Evolutionary conservation across 2,329 filamentous ascomycete species (phyloP).

Genomic region (Esteya vermicola): DNA sequence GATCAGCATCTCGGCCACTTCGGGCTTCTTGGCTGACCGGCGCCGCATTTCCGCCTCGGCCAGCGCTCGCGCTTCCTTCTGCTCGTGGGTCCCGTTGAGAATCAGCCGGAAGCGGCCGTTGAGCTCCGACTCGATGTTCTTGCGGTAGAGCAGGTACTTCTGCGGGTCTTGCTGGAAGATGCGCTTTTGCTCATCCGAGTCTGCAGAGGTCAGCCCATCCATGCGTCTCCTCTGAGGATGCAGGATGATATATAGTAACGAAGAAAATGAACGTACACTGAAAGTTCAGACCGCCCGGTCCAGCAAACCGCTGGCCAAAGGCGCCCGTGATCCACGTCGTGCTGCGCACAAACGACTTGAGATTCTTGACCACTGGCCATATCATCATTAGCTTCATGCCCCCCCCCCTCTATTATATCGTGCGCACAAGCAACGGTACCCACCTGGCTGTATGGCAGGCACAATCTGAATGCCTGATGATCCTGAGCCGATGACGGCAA

Average conservation of each 20-base stretch:
- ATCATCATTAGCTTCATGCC: neutral
- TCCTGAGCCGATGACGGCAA: conserved; percentile 39
- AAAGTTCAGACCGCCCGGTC: conserved; percentile 2
- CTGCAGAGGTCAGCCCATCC: neutral
- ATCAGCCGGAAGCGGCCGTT: conserved; percentile 35
- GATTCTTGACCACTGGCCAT: conserved; percentile 8
- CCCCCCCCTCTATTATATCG: too few relatives aligned
- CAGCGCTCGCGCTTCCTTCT: conserved; percentile 3
- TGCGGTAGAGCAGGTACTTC: conserved; percentile 36
- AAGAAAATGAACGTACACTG: too few relatives aligned
- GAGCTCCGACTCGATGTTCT: conserved; percentile 30
- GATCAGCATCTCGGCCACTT: conserved; percentile 22
- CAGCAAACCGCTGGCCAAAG: conserved; percentile 10
- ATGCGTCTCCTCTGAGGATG: too few relatives aligned
- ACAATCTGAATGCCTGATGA: conserved; percentile 36
- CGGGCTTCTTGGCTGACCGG: conserved; percentile 17
- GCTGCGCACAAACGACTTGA: conserved; percentile 11
- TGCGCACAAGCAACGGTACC: neutral
- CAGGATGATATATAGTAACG: too few relatives aligned
- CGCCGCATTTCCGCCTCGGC: conserved; percentile 2
- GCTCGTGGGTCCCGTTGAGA: conserved; percentile 4
- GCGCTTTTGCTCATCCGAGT: conserved; percentile 28
- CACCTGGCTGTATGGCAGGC: conserved; percentile 1
- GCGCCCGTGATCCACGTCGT: conserved; percentile 12
- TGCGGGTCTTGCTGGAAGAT: conserved; percentile 34